These are phyloP conservation scores for Allodekkera sacchari DNA, from an alignment of 805 yeast species.

Conservation along the genomic window DNA sequence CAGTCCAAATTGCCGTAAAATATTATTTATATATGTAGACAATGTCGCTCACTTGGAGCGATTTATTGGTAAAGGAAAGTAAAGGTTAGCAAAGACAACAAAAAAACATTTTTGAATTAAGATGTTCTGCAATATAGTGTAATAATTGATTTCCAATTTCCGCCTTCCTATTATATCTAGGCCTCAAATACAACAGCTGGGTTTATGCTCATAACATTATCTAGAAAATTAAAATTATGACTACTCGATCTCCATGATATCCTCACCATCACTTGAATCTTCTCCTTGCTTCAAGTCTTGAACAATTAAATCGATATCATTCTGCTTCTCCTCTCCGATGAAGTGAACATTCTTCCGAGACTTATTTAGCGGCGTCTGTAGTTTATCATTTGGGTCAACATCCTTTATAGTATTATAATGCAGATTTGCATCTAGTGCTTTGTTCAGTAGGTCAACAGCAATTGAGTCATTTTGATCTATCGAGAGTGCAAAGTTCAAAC, in stretches of 20 bases:
- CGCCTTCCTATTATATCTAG: no score
- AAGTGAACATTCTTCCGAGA: slow-evolving; percentile 14
- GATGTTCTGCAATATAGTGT: no score
- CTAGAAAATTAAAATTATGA: no score
- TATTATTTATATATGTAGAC: no score
- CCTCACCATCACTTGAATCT: slow-evolving; percentile 35
- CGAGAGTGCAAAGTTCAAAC: slow-evolving; percentile 74
- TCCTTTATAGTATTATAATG: slow-evolving; percentile 4
- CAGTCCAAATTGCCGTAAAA: no score
- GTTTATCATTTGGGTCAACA: neutral
- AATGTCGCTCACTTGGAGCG: no score
- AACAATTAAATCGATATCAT: slow-evolving; percentile 29
- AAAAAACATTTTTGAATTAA: no score
- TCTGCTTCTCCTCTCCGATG: slow-evolving; percentile 19
- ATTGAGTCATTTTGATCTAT: slow-evolving; percentile 74
- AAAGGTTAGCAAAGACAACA: no score
- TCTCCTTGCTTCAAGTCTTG: slow-evolving; percentile 36
- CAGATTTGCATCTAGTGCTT: slow-evolving; percentile 64
- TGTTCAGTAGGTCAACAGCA: slow-evolving; percentile 68
- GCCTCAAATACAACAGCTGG: no score
- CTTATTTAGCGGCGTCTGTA: slow-evolving; percentile 15
- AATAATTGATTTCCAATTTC: no score
- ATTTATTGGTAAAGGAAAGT: no score
- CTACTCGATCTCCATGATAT: slow-evolving; percentile 56
- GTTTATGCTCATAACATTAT: no score